Conservation (phyloP, 257 asterid species). For the Ophiorrhiza pumila region DNA sequence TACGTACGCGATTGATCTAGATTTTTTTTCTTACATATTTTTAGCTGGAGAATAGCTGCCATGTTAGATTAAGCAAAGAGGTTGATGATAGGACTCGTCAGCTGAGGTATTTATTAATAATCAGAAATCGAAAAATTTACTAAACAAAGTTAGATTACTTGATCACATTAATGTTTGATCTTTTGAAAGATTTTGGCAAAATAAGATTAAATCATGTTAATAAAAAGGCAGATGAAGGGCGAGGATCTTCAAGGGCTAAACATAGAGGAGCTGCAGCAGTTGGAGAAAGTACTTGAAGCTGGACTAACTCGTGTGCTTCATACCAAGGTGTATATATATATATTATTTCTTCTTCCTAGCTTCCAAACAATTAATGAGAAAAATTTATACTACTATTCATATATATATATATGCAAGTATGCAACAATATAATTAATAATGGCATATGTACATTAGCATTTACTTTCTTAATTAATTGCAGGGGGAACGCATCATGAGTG, state of each 20-base stretch:
- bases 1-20: background rate
- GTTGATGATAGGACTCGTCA: conserved; percentile 31
- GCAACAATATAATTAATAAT: too few relatives aligned
- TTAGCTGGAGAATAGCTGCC: conserved; percentile 33
- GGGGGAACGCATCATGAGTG: conserved; percentile 30
- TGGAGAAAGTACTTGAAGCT: conserved; percentile 32
- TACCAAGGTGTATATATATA: conserved; percentile 25
- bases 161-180: too few relatives aligned
- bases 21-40: background rate
- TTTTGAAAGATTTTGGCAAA: background rate
- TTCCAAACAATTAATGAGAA: too few relatives aligned
- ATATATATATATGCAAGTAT: too few relatives aligned
- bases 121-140: too few relatives aligned
- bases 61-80: conserved; percentile 30
- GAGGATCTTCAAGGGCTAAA: conserved; percentile 41
- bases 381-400: too few relatives aligned
- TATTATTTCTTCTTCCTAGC: background rate
- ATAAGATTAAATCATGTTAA: background rate
- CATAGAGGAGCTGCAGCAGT: conserved; percentile 37
- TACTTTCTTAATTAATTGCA: background rate
- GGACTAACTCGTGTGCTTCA: conserved; percentile 37
- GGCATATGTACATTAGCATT: background rate
- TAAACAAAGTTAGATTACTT: background rate
- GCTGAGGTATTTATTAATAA: conserved; percentile 22
- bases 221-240: conserved; percentile 34